Evolutionary conservation across 148 eudicot species (phyloP).

Genomic region (Arbutus unedo): DNA sequence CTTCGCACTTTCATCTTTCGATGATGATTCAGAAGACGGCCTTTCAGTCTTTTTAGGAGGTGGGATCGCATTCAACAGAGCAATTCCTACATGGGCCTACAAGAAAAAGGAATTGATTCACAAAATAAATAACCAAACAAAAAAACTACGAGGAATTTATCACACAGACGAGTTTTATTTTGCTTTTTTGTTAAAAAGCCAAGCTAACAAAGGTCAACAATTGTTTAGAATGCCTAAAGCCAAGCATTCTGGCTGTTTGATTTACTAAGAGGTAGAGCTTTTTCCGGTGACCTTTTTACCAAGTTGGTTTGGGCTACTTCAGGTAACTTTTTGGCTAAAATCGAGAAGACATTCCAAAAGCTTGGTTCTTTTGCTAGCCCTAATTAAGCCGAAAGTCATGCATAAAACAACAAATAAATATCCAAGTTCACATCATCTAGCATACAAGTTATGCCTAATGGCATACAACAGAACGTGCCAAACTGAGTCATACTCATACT

Average conservation of each 20-base stretch:
- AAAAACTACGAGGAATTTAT: background rate
- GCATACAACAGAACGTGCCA: background rate
- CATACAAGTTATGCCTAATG: background rate
- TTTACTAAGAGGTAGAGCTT: background rate
- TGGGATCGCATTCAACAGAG: constrained; percentile 77
- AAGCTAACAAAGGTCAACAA: background rate
- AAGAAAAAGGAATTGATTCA: background rate
- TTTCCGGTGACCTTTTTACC: background rate
- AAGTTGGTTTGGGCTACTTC: background rate
- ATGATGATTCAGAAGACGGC: constrained; percentile 38
- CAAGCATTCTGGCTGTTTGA: background rate
- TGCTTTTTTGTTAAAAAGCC: too few species aligned
- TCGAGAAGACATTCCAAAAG: background rate
- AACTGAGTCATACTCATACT: background rate
- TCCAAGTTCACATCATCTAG: background rate
- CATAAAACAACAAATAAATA: background rate
- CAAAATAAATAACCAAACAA: background rate
- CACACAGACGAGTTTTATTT: background rate
- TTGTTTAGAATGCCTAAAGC: background rate
- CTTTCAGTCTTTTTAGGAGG: constrained; percentile 48
- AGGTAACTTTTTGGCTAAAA: background rate
- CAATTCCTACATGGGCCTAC: constrained; percentile 93
- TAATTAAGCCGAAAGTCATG: background rate
- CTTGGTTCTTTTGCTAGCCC: background rate
- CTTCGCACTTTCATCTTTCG: constrained; percentile 47